Evolutionary conservation across 2,329 filamentous ascomycete species (phyloP), one percentile per base, ranked within the genome.

Genomic region (Lachnellula cervina): DNA sequence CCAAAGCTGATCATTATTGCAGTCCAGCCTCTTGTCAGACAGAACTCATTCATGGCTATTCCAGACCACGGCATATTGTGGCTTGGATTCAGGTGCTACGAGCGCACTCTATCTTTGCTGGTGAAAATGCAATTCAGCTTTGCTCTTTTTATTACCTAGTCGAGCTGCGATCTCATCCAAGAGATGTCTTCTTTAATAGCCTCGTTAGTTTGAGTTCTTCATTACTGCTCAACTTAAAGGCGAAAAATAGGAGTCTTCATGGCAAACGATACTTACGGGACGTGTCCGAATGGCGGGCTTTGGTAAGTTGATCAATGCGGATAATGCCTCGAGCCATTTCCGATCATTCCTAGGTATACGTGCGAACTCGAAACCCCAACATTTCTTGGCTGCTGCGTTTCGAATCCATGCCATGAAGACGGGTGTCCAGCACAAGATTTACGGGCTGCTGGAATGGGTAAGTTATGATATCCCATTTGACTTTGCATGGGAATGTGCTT

Each of bases 311-410:
- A 44, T 13, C 5, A 23, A 21, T 17, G 19, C 16, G 14, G 5
- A 11, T n/a, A 9, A 44, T 21, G n/a, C 11, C 6, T 44, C 19
- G 11, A 25, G 25, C 19, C 11, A 23, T 44, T 44, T 44, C 3
- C 11, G 17, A 42, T 42, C 16, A 44, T 28, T 49, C 17, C 34
- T 25, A 59, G 54, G 57, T 62, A 59, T 42, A 57, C 54, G n/a
- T 62, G 58, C 25, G 52, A 49, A 37, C 49, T 49, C n/a, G 53
- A 63, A 51, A 56, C 2, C 2, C 57, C 57, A 11, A 63, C 44
- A 2, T 63, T 63, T 16, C 23, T 63, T 4, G 61, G 61, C 38
- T 63, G 59, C 38, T 63, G 61, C 25, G 56, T 35, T 2, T 55
- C 52, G 13, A 43, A 63, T 46, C 59, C 59, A 32, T 63, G 61